phyloP scores from a whole-genome alignment of 2,329 filamentous ascomycete genomes.

The Ilyonectria sp. region DNA sequence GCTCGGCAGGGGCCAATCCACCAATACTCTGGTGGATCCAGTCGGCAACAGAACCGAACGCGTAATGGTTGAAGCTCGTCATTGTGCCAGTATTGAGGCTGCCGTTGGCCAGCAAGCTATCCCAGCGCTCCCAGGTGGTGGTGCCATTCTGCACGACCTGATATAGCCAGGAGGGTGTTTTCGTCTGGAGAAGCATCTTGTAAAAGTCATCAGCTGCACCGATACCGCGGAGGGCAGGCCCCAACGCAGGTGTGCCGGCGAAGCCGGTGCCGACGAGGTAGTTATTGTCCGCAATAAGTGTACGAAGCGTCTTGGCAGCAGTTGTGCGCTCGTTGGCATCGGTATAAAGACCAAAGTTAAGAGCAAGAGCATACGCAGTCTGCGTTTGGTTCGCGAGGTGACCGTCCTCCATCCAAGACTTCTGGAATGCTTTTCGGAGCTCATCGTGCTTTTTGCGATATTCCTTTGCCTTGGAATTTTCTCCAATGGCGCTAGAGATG shows the following conservation, averaged over 20 bases:
- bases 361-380: slow-evolving; percentile 56
- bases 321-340: slow-evolving; percentile 31
- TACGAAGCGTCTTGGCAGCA: slow-evolving; percentile 48
- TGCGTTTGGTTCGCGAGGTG: slow-evolving; percentile 56
- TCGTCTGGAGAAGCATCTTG: slow-evolving; percentile 62
- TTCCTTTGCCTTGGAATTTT: slow-evolving; percentile 41
- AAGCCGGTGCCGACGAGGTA: slow-evolving; percentile 60
- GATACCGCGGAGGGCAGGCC: slow-evolving; percentile 30
- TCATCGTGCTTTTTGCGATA: slow-evolving; percentile 41
- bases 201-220: slow-evolving; percentile 57
- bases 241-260: slow-evolving; percentile 13
- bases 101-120: slow-evolving; percentile 61
- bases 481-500: slow-evolving; percentile 52
- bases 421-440: slow-evolving; percentile 49
- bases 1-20: slow-evolving; percentile 56
- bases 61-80: slow-evolving; percentile 67
- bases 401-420: slow-evolving; percentile 51
- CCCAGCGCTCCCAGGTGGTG: slow-evolving; percentile 68
- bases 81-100: slow-evolving; percentile 61
- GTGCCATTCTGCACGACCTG: slow-evolving; percentile 62
- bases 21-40: slow-evolving; percentile 63
- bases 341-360: slow-evolving; percentile 56
- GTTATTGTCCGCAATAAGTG: slow-evolving; percentile 51
- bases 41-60: slow-evolving; percentile 63
- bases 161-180: slow-evolving; percentile 64